Conservation (phyloP, 257 asterid species). For the Penstemon newberryi region DNA sequence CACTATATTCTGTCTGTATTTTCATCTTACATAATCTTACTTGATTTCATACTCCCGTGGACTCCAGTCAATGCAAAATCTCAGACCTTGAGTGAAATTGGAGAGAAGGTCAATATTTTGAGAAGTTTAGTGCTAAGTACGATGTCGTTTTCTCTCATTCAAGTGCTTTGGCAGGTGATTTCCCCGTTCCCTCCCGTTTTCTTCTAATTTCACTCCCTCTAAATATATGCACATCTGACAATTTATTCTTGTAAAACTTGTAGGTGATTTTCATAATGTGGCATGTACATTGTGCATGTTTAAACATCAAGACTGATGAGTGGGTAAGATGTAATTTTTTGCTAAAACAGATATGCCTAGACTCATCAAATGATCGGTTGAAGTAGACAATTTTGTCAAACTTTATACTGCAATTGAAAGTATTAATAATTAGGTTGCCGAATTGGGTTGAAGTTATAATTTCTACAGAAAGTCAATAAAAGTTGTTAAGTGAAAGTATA, state of each 20-base stretch:
- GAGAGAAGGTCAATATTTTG: slow-evolving; percentile 33
- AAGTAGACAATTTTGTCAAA: neutral
- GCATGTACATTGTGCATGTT: slow-evolving; percentile 55
- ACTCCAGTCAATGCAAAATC: slow-evolving; percentile 34
- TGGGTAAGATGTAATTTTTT: slow-evolving; percentile 44
- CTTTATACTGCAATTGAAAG: slow-evolving; percentile 6
- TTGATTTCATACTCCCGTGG: slow-evolving; percentile 15
- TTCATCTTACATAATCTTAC: slow-evolving; percentile 11
- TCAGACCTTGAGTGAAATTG: slow-evolving; percentile 28
- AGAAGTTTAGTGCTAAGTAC: slow-evolving; percentile 41
- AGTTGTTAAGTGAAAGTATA: neutral
- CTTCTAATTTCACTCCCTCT: neutral
- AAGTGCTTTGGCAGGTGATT: slow-evolving; percentile 57
- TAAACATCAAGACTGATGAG: slow-evolving; percentile 57
- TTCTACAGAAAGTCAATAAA: neutral
- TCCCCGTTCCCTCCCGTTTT: neutral
- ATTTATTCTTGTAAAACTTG: slow-evolving; percentile 3
- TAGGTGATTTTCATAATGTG: slow-evolving; percentile 54
- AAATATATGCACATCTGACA: neutral
- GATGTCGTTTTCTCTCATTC: slow-evolving; percentile 43
- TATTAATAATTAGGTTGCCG: neutral
- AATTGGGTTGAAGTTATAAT: slow-evolving; percentile 11
- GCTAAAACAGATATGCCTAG: slow-evolving; percentile 9
- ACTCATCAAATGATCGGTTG: neutral
- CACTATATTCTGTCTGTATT: neutral